Evolutionary conservation across 2,329 filamentous ascomycete genomes (phyloP), one percentile per base, ranked within the genome.

Genomic region (Fonsecaea erecta): DNA sequence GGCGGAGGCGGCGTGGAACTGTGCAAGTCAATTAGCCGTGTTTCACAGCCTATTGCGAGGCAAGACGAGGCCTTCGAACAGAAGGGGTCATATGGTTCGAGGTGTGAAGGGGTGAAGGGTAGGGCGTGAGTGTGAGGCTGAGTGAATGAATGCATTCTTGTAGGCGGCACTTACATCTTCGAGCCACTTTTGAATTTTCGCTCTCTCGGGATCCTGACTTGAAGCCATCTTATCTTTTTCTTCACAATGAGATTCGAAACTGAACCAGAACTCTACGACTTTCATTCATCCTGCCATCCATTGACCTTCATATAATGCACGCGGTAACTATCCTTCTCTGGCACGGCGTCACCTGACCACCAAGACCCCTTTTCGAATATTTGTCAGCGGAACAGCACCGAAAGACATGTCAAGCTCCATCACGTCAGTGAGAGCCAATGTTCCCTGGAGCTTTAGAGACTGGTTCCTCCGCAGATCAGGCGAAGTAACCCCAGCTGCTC

Each of bases 1-100:
- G 34, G 67, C 64, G 30, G 56, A 64, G 3, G 37, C 40, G 21
- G 55, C 51, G 51, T 68, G 64, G 51, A 63, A 66, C 64, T 66
- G 34, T 28, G 28, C 6, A 18, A 37, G 26, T 28, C 21, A 48
- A 21, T 52, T 40, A 30, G 26, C 34, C n/a, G 18, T 2, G 2
- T 30, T 16, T 28, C n/a, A n/a, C 46, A 51, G 26, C 11, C 18
- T 9, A 51, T 21, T 21, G 46, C 21, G n/a, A 24, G 11, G 46
- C 12, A 51, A 51, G n/a, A 12, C 12, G 35, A 16, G 35, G 35
- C 3, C 5, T 2, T 24, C 1, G 0, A 12, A 24, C 11, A 12
- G 1, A 0, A 18, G 18, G n/a, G 18, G n/a, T n/a, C 14, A 18
- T n/a, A 2, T 21, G 40, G 5, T 2, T 9, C 6, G n/a, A 46